These are phyloP conservation scores for Mycena pura DNA, from an alignment of 768 basidiomycete species.

Conservation along the genomic window DNA sequence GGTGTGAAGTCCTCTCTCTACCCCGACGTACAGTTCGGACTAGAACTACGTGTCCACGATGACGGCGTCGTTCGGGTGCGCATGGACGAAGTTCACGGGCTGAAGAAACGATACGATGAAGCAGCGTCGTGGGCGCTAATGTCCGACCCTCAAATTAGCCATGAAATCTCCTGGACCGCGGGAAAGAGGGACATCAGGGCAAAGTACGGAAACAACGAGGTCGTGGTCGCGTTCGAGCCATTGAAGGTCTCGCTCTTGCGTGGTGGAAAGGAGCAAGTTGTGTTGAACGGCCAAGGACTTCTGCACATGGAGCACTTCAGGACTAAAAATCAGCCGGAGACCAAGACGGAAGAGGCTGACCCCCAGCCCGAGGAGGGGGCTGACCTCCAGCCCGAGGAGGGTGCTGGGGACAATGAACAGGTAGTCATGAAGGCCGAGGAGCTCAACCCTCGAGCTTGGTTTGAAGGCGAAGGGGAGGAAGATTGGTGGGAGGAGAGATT, in stretches of 20 bases:
- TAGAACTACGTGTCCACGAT: slow-evolving; percentile 84
- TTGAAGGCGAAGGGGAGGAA: slow-evolving; percentile 86
- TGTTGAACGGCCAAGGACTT: slow-evolving; percentile 87
- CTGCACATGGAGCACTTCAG: slow-evolving; percentile 99
- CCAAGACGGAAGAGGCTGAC: slow-evolving; percentile 48
- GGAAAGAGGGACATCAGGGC: slow-evolving; percentile 71
- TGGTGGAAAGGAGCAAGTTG: slow-evolving; percentile 82
- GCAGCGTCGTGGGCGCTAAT: slow-evolving; percentile 89
- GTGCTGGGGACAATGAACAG: slow-evolving; percentile 48
- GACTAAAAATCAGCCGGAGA: slow-evolving; percentile 56
- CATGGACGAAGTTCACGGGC: slow-evolving; percentile 87
- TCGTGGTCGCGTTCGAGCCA: slow-evolving; percentile 77
- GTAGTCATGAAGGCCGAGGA: slow-evolving; percentile 53
- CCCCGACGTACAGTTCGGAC: slow-evolving; percentile 80
- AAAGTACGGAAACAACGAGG: slow-evolving; percentile 68
- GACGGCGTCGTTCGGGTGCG: slow-evolving; percentile 90
- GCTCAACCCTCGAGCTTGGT: slow-evolving; percentile 70
- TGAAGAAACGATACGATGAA: slow-evolving; percentile 90
- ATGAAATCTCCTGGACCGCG: slow-evolving; percentile 65
- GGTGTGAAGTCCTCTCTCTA: slow-evolving; percentile 82
- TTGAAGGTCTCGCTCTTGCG: slow-evolving; percentile 76
- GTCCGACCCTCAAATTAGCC: slow-evolving; percentile 69
- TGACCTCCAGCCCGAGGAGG: too few relatives aligned
- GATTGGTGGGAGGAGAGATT: slow-evolving; percentile 92
- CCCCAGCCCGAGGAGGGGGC: slow-evolving; percentile 48